Evolutionary conservation across 768 basidiomycete species (phyloP), one percentile per base, ranked within the genome.

Genomic region (Kwoniella sp.): DNA sequence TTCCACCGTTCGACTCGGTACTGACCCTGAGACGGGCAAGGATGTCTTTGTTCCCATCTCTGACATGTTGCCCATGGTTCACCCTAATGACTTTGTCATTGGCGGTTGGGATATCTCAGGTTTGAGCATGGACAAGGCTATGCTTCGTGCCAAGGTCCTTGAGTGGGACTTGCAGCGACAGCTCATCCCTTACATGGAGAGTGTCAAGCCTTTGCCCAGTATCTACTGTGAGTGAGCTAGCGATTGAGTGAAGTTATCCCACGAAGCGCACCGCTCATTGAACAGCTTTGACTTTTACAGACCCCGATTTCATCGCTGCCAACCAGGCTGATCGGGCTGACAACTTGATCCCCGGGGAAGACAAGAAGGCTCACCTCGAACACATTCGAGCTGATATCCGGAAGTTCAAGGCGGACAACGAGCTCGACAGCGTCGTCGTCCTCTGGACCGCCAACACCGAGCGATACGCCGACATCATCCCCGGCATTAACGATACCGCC

Each of bases 371-470:
- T 7, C 96, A 98, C 80, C 87, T 99, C 58, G 91, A 96, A 65
- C 88, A 90, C 64, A 87, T 98, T 74, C 90, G 94, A 59, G 84
- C 84, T n/a, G 92, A 97, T 76, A 97, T 98, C 79, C 90, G 92
- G 73, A 85, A 86, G 59, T 98, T 98, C 86, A 98, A 97, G 84
- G 74, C 82, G 57, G 82, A 87, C 65, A 86, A 98, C 78, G 83
- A 81, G 21, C 87, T 98, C 51, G 94, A 94, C 80, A 89, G 89
- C 62, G 86, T 91, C 65, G 81, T 99, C 73, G 89, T 98, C 67
- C 94, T 98, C 84, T 98, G 95, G 95, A 98, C 95, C 17, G 93
- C 80, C 67, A 97, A 99, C 83, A 99, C 95, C 19, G 96, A 98
- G 84, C 90, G 95, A 63, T 99, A 93, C 86, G 88, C 90, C 71